Percentiles rank a stretch among this genome's conserved stretches.
Conservation (phyloP, 192 early-diverging fungal genomes). For the Geranomyces michiganensis region DNA sequence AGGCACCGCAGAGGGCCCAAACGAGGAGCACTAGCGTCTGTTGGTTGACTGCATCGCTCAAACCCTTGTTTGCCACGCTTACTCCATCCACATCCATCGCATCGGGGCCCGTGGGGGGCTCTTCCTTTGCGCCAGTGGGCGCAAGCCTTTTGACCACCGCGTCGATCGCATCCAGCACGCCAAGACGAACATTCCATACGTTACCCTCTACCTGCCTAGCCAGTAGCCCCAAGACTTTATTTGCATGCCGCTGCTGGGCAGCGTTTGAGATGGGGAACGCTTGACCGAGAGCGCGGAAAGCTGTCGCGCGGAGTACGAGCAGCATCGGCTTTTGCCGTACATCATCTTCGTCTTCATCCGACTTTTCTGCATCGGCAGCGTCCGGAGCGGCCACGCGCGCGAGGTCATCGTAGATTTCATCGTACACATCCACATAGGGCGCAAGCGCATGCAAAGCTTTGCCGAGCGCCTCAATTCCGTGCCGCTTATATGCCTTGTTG, state of each 20-base stretch:
- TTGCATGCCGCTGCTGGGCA: conserved; percentile 52
- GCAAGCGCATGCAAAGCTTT: conserved; percentile 58
- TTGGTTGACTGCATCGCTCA: background rate
- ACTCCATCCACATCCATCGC: background rate
- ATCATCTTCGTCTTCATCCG: conserved; percentile 53
- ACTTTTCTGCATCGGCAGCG: conserved; percentile 31
- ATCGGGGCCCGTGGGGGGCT: background rate
- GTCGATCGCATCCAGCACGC: conserved; percentile 68
- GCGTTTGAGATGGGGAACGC: conserved; percentile 51
- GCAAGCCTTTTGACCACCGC: conserved; percentile 53
- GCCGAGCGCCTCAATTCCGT: conserved; percentile 66
- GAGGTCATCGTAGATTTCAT: conserved; percentile 63
- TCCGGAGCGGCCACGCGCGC: conserved; percentile 32
- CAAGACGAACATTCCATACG: conserved; percentile 83
- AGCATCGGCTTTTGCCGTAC: conserved; percentile 57
- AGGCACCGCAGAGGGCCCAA: background rate
- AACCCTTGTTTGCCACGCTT: background rate
- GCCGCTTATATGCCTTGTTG: conserved; percentile 70
- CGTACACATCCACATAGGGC: conserved; percentile 54
- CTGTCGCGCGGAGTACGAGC: conserved; percentile 66
- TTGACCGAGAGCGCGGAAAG: conserved; percentile 65
- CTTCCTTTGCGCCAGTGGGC: background rate
- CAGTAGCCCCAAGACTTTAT: conserved; percentile 48
- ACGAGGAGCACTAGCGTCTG: conserved; percentile 6
- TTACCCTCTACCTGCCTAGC: conserved; percentile 59